Evolutionary conservation across 371 early-diverging fungal genomes (phyloP), one percentile per base, ranked within the genome.

Genomic region (Mortierella sp.): DNA sequence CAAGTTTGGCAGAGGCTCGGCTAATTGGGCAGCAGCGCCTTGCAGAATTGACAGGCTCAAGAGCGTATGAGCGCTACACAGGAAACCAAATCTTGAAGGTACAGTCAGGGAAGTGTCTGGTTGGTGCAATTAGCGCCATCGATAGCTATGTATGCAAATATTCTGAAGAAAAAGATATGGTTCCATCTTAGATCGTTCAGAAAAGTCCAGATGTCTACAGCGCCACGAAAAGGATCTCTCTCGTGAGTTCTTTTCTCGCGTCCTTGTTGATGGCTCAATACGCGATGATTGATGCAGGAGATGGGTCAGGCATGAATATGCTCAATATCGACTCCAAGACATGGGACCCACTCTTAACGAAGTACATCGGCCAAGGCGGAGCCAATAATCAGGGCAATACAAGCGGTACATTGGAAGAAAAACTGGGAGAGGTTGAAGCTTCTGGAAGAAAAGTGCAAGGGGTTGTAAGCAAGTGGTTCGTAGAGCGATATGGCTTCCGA

Each of bases 241-340:
- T 96, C 3, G 93, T 95, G 14, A 92, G 92, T 51, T 94, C 94
- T 2, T 93, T 95, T 65, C 70, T 90, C 10, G 87, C 93, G 1
- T 88, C 92, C 4, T 65, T 96, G n/a, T 79, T 96, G 10, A 61
- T 90, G 5, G 94, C 93, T 1, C 30, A 80, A 0, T 85, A 88
- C 32, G 89, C 89, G 0, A 89, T 92, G 22, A 90, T 95, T 11
- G 96, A 96, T 78, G 84, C 87, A 3, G 87, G 91, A 5, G 96
- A 96, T 76, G 96, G 91, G 0, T 92, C 93, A 16, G 96, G 96
- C 1, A 96, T 94, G 86, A 96, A 96, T 71, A 74, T 95, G 62
- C 85, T 95, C 78, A 86, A 96, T 67, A 88, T 95, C n/a, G 69
- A 86, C 5, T 78, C 85, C 20, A 86, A 87, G 24, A 67, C 70